A percentile compares a stretch with the other conserved stretches of the same genome.
Evolutionary conservation across 2,329 filamentous ascomycete genomes (phyloP).

Genomic region (Scolecobasidium constrictum): DNA sequence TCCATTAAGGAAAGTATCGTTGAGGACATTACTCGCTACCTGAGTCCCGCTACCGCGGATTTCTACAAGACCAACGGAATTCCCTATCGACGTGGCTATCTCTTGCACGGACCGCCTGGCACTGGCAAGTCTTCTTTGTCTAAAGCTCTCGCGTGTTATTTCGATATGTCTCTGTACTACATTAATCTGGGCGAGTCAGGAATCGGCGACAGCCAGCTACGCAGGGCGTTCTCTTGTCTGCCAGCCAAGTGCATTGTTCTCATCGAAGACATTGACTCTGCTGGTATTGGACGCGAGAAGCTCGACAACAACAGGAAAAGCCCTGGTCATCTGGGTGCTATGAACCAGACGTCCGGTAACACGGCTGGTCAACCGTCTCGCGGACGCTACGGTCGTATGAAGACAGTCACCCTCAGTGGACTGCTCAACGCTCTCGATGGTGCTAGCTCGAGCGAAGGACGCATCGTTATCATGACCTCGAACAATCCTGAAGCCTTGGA

Average conservation of each 20-base stretch:
- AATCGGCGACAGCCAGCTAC: slow-evolving; percentile 55
- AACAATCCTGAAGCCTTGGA: slow-evolving; percentile 18
- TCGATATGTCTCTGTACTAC: slow-evolving; percentile 34
- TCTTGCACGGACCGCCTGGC: slow-evolving; percentile 68
- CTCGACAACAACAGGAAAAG: not conserved
- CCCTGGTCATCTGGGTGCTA: not conserved
- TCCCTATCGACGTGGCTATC: slow-evolving; percentile 73
- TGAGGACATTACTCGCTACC: slow-evolving; percentile 14
- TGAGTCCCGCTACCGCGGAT: slow-evolving; percentile 56
- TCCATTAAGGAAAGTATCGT: slow-evolving; percentile 5
- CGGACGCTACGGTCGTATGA: no score
- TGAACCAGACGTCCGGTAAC: no score
- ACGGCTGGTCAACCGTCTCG: no score
- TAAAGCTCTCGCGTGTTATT: slow-evolving; percentile 35
- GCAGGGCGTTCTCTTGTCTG: slow-evolving; percentile 48
- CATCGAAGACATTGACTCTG: slow-evolving; percentile 10
- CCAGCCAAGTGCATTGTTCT: slow-evolving; percentile 43
- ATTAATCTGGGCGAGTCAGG: slow-evolving; percentile 52
- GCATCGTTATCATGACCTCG: slow-evolving; percentile 20
- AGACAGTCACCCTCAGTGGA: slow-evolving; percentile 12
- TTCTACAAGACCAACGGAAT: slow-evolving; percentile 83
- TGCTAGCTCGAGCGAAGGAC: slow-evolving; percentile 14
- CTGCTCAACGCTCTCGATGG: slow-evolving; percentile 19
- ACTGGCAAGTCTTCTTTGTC: slow-evolving; percentile 62
- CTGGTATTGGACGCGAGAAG: slow-evolving; percentile 3